A percentile compares a stretch with the other conserved stretches of the same genome.
These are phyloP conservation scores for Gentiana macrophylla DNA, from an alignment of 257 asterid species.

Conservation along the genomic window DNA sequence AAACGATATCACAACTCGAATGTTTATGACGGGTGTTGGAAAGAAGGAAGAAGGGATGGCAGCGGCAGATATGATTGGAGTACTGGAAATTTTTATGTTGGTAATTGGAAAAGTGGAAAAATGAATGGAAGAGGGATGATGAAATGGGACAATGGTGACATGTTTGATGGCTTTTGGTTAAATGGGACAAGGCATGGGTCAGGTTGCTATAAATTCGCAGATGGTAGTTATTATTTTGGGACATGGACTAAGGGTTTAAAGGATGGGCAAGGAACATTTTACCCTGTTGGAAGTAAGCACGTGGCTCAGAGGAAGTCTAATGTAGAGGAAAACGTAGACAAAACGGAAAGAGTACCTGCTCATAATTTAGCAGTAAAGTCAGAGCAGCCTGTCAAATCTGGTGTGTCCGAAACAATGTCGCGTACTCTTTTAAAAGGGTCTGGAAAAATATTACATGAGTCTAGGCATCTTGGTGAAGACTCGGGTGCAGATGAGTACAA, in stretches of 20 bases:
- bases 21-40: slow-evolving; percentile 90
- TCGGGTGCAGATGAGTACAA: slow-evolving; percentile 18
- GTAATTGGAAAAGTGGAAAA: slow-evolving; percentile 75
- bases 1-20: slow-evolving; percentile 72
- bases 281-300: slow-evolving; percentile 56
- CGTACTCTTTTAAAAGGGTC: slow-evolving; percentile 30
- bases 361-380: slow-evolving; percentile 27
- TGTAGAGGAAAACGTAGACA: slow-evolving; percentile 32
- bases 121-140: slow-evolving; percentile 88
- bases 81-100: slow-evolving; percentile 56
- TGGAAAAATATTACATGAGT: slow-evolving; percentile 31
- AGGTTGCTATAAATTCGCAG: slow-evolving; percentile 64
- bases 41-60: slow-evolving; percentile 86
- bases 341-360: slow-evolving; percentile 32
- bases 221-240: slow-evolving; percentile 88
- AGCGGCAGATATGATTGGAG: slow-evolving; percentile 88
- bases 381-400: slow-evolving; percentile 37
- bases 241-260: slow-evolving; percentile 86
- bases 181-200: slow-evolving; percentile 75
- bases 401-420: slow-evolving; percentile 44
- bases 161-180: slow-evolving; percentile 83
- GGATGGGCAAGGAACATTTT: slow-evolving; percentile 85
- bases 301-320: slow-evolving; percentile 22
- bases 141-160: slow-evolving; percentile 81
- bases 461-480: slow-evolving; percentile 28